These are phyloP conservation scores for Neurospora sp. DNA, from an alignment of 495 filamentous ascomycete species.

Conservation along the genomic window DNA sequence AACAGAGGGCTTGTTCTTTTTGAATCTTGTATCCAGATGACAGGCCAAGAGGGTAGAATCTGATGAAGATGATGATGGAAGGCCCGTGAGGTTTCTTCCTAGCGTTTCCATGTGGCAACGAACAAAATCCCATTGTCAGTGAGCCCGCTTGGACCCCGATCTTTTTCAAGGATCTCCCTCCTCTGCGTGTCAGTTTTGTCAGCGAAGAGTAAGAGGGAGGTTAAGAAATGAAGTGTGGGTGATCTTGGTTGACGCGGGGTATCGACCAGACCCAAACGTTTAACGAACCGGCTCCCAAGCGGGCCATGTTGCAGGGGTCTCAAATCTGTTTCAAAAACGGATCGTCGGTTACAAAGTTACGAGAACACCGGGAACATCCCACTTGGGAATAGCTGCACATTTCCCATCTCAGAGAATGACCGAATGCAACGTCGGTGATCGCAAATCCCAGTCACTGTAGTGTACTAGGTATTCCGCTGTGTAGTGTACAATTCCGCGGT, in stretches of 20 bases:
- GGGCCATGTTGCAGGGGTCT: background rate
- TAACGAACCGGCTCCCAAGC: background rate
- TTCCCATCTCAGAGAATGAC: background rate
- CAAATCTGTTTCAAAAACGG: background rate
- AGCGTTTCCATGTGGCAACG: background rate
- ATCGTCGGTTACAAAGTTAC: background rate
- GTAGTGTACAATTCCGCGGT: background rate
- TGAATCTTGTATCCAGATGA: background rate
- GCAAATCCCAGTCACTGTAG: background rate
- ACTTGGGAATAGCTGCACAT: background rate
- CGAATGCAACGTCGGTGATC: background rate
- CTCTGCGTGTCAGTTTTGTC: background rate
- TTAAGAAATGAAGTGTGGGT: background rate
- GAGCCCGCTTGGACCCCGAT: background rate
- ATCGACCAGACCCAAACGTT: background rate
- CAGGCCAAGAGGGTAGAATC: too few relatives aligned
- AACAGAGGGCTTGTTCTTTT: background rate
- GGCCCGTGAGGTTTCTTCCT: background rate
- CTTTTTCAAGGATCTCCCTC: background rate
- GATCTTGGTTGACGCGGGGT: background rate
- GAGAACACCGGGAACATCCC: background rate
- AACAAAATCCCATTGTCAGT: background rate
- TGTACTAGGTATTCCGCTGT: background rate
- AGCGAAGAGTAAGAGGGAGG: background rate
- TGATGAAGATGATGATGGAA: background rate